A percentile compares a stretch with the other conserved stretches of the same genome.
These are phyloP conservation scores for Eustoma russellianum DNA, from an alignment of 257 asterid species.

Conservation along the genomic window DNA sequence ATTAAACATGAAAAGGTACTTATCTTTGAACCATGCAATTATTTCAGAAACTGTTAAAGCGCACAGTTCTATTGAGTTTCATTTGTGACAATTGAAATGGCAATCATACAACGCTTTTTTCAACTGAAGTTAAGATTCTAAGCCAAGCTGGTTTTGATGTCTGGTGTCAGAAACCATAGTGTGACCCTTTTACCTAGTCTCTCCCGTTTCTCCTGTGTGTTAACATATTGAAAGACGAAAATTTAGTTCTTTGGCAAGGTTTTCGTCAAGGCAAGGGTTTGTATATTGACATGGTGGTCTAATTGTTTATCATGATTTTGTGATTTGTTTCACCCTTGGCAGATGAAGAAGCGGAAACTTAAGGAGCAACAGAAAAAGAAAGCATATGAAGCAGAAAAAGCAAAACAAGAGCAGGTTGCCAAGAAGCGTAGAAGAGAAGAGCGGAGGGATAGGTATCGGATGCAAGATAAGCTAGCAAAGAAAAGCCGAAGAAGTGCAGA, in stretches of 20 bases:
- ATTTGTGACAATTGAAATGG: background rate
- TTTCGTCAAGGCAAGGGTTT: background rate
- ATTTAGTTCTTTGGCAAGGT: too few species aligned
- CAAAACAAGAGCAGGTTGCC: constrained; percentile 66
- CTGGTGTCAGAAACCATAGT: too few species aligned
- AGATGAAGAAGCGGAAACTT: constrained; percentile 59
- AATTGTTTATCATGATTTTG: background rate
- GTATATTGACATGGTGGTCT: background rate
- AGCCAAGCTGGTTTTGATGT: too few species aligned
- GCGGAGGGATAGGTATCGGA: constrained; percentile 60
- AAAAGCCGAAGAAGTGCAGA: constrained; percentile 42
- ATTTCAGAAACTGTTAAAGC: background rate
- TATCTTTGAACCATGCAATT: background rate
- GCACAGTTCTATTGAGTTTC: background rate
- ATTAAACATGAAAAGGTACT: constrained; percentile 60
- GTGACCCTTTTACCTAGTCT: too few species aligned
- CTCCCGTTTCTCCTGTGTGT: background rate
- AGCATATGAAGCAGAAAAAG: constrained; percentile 40
- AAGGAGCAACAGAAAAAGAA: constrained; percentile 57
- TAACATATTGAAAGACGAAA: background rate
- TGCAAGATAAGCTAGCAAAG: constrained; percentile 66
- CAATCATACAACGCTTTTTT: too few species aligned
- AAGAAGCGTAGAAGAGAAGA: constrained; percentile 89
- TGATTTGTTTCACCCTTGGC: constrained; percentile 12
- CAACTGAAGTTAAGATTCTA: too few species aligned